A percentile compares a stretch with the other conserved stretches of the same genome.
Evolutionary conservation across 768 basidiomycete species (phyloP).

Genomic region (Panellus pusillus): DNA sequence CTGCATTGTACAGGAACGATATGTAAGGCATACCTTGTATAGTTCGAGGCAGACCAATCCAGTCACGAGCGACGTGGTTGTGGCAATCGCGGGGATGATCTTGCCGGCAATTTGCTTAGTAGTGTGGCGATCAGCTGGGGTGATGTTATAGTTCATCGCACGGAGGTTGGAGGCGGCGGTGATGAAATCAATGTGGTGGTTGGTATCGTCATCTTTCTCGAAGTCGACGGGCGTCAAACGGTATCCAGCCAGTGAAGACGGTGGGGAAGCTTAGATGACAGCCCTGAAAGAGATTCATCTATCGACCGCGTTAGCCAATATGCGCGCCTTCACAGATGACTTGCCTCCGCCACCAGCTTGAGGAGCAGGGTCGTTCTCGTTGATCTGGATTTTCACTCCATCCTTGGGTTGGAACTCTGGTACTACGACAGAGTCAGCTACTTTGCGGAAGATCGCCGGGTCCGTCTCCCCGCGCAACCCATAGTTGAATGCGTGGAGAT

Average conservation of each 20-base stretch:
- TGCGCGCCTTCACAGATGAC: conserved; percentile 14
- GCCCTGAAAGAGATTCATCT: conserved; percentile 56
- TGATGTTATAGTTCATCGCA: conserved; percentile 92
- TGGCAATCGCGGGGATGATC: conserved; percentile 99
- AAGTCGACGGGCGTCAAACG: conserved; percentile 94
- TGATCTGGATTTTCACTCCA: conserved; percentile 91
- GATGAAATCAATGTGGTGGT: conserved; percentile 98
- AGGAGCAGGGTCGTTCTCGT: conserved; percentile 85
- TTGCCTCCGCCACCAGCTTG: conserved; percentile 47
- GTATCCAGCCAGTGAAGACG: conserved; percentile 94
- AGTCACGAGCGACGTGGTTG: conserved; percentile 94
- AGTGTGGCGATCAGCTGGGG: conserved; percentile 80
- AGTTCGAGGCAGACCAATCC: conserved; percentile 95
- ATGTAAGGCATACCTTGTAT: conserved; percentile 70
- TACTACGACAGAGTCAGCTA: conserved; percentile 79
- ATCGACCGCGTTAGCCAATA: conserved; percentile 14
- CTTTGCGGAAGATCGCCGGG: conserved; percentile 74
- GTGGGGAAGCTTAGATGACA: conserved; percentile 78
- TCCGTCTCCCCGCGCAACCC: conserved; percentile 90
- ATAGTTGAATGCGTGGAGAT: conserved; percentile 97
- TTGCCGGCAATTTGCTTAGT: conserved; percentile 99
- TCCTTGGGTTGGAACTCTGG: conserved; percentile 93
- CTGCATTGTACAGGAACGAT: too few relatives aligned
- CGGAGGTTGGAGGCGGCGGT: conserved; percentile 96
- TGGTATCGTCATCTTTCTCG: conserved; percentile 98